Conservation (phyloP, 352 stramenopile genomes). For the Pythium sukuiense region DNA sequence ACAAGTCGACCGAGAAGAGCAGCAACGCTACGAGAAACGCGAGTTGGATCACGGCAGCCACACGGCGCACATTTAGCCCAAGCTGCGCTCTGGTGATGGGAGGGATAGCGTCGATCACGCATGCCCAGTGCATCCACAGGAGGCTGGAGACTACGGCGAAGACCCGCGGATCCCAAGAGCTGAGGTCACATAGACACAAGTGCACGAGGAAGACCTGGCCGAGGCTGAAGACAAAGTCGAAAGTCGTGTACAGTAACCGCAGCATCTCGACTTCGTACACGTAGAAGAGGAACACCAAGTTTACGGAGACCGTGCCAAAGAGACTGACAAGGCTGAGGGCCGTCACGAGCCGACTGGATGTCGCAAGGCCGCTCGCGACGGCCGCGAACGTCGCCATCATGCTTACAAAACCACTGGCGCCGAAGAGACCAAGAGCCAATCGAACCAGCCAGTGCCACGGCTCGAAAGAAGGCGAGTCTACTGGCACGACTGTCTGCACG, state of each 20-base stretch:
- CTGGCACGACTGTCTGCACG: neutral
- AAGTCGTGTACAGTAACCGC: neutral
- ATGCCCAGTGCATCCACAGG: constrained; percentile 33
- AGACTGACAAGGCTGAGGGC: neutral
- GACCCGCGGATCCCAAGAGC: neutral
- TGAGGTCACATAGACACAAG: neutral
- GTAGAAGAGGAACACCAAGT: neutral
- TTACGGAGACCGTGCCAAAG: neutral
- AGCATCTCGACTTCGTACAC: constrained; percentile 4
- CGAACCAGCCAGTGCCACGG: neutral
- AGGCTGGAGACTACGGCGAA: neutral
- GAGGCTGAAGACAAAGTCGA: constrained; percentile 1
- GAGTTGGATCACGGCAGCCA: neutral
- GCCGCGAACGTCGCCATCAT: neutral
- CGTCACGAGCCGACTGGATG: neutral
- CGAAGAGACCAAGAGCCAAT: neutral
- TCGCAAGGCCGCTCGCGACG: neutral
- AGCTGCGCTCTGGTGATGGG: constrained; percentile 8
- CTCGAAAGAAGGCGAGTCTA: neutral
- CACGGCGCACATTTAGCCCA: neutral
- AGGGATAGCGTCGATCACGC: constrained; percentile 14
- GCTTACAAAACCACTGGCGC: neutral
- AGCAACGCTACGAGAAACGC: neutral
- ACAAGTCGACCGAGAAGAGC: neutral
- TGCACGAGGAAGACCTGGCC: neutral